These are phyloP conservation scores for Polytrichum formosum DNA, from an alignment of 225 moss, liverwort and hornwort genomes.

Conservation along the genomic window DNA sequence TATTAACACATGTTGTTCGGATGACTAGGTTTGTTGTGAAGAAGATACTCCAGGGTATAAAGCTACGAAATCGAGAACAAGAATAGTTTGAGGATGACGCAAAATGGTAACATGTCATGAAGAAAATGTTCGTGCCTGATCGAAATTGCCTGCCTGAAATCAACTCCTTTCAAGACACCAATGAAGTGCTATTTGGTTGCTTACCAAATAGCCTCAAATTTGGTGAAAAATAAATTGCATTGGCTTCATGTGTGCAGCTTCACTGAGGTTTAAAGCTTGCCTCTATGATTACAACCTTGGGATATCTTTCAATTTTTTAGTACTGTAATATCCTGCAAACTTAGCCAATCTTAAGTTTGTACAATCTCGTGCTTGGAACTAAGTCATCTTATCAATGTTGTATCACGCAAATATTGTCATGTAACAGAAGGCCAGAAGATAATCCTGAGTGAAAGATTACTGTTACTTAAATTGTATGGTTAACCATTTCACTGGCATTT, in stretches of 20 bases:
- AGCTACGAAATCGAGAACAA: constrained; percentile 81
- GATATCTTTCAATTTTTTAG: no score
- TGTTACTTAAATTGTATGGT: background rate
- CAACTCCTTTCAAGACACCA: constrained; percentile 75
- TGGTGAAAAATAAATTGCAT: background rate
- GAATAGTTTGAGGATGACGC: constrained; percentile 79
- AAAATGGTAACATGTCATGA: constrained; percentile 75
- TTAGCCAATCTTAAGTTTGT: no score
- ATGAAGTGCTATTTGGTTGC: constrained; percentile 42
- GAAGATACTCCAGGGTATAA: constrained; percentile 60
- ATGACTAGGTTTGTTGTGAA: constrained; percentile 71
- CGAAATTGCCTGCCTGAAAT: constrained; percentile 71
- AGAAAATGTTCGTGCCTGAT: constrained; percentile 53
- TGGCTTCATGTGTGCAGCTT: background rate
- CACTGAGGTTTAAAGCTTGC: no score
- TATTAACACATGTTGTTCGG: no score
- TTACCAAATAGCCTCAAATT: background rate
- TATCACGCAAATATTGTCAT: no score
- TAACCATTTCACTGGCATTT: constrained; percentile 3
- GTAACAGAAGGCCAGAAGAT: background rate
- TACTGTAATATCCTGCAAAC: no score
- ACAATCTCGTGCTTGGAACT: no score
- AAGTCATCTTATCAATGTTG: no score
- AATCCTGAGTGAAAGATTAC: background rate
- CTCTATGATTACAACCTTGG: no score